Conservation (phyloP, 768 basidiomycete genomes). For the Calocybe gangraenosa region DNA sequence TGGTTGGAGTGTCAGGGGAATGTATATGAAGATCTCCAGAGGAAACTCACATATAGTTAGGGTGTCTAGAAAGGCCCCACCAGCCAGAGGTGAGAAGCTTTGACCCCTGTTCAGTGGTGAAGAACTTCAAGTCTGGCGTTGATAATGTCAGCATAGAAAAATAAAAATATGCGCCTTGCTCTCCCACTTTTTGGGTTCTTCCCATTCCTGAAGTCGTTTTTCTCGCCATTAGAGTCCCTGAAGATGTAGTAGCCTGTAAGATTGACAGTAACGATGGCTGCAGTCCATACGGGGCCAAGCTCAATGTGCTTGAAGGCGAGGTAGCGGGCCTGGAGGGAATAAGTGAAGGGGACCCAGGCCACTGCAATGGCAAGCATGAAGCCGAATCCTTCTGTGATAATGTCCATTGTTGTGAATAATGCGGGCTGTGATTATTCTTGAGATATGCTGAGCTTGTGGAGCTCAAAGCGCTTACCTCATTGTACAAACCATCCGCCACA, state of each 20-base stretch:
- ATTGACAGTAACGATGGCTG: constrained; percentile 61
- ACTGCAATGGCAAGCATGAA: constrained; percentile 97
- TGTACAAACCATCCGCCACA: constrained; percentile 81
- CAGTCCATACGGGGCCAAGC: constrained; percentile 58
- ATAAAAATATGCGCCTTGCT: too few relatives aligned
- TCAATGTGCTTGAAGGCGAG: constrained; percentile 86
- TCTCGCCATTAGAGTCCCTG: constrained; percentile 83
- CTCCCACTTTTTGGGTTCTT: constrained; percentile 85
- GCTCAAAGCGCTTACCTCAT: constrained; percentile 59
- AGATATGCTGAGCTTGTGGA: not conserved
- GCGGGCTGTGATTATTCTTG: constrained; percentile 51
- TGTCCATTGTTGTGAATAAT: constrained; percentile 95
- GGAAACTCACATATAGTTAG: constrained; percentile 75
- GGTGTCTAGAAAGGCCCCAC: constrained; percentile 95
- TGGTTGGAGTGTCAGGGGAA: constrained; percentile 2
- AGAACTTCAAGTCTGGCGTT: constrained; percentile 15
- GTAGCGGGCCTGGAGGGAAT: constrained; percentile 91
- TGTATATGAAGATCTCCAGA: not conserved
- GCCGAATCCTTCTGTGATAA: constrained; percentile 95
- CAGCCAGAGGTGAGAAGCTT: constrained; percentile 93
- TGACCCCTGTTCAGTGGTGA: constrained; percentile 70
- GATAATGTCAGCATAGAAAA: not conserved
- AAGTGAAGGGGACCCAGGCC: constrained; percentile 91
- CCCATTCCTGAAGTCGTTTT: constrained; percentile 93
- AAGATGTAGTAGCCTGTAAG: constrained; percentile 87